A percentile compares a stretch with the other conserved stretches of the same genome.
Evolutionary conservation across 2,329 filamentous ascomycete species (phyloP).

Genomic region (Arthroderma uncinatum): DNA sequence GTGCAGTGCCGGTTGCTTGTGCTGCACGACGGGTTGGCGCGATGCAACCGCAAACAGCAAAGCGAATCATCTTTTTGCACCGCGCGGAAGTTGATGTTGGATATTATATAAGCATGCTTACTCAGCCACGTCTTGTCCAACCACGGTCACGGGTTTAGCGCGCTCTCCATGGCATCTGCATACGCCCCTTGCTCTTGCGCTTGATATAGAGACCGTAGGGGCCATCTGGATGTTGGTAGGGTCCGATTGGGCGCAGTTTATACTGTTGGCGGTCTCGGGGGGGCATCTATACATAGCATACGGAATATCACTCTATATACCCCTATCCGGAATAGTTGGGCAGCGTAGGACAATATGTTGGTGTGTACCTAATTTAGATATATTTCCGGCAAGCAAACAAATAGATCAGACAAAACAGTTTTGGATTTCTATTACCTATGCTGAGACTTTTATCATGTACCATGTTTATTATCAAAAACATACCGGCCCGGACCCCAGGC

Average conservation of each 20-base stretch:
- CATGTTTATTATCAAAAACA: slow-evolving; percentile 6
- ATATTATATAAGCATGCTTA: neutral
- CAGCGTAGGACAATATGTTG: neutral
- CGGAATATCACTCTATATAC: too few relatives aligned
- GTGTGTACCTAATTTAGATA: neutral
- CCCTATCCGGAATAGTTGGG: neutral
- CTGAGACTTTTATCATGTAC: slow-evolving; percentile 6
- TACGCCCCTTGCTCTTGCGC: neutral
- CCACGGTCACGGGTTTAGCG: slow-evolving; percentile 1
- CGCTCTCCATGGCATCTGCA: neutral
- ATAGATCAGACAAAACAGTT: neutral
- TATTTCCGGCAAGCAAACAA: neutral
- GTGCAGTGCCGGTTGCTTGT: neutral
- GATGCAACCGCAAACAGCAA: neutral
- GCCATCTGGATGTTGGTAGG: too few relatives aligned
- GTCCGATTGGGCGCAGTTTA: too few relatives aligned
- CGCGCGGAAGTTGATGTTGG: neutral
- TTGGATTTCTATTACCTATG: slow-evolving; percentile 3
- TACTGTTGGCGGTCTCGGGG: too few relatives aligned
- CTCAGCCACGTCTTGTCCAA: neutral
- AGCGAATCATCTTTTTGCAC: neutral
- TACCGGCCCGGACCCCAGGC: neutral
- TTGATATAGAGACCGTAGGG: neutral
- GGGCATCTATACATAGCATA: too few relatives aligned
- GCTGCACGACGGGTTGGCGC: neutral